Evolutionary conservation across 23 red algal genomes (phyloP), one percentile per base, ranked within the genome.

Genomic region (Gracilariopsis chorda): DNA sequence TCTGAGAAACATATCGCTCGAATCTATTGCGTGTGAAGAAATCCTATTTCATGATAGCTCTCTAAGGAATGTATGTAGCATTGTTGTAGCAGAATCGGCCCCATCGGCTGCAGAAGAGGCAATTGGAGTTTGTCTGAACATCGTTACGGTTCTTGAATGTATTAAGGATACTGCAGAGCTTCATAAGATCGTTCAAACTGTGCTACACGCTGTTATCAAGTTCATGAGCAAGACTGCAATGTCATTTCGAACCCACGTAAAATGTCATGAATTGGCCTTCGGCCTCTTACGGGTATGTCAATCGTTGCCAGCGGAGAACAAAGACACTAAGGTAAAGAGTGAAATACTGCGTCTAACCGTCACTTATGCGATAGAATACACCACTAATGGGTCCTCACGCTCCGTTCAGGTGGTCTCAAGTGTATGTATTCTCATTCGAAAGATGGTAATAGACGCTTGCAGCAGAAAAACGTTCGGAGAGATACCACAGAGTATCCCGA

Each of bases 1-100:
- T 19, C 25, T 86, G 48, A 30, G 82, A 40, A 86, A 86, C 32
- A 60, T 86, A 48, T 49, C 82, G 19, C 4, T 72, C 27, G 82
- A 86, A 12, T 27, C 47, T 25, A 27, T 32, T 2, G 44, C 19
- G 9, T 69, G 58, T 28, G 21, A 44, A 1, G 27, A 36, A 7
- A 56, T 86, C 10, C 25, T 86, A 43, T 21, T 13, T 20, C 20
- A 70, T 16, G 12, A 41, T 11, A 3, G 25, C 7, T 7, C 10
- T 30, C 58, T 86, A 6, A 40, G 25, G 16, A 8, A 19, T 28
- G 55, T 86, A 32, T 36, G 27, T 3, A 72, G 21, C 39, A 35
- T 70, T 7, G 29, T 86, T 46, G 13, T 25, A 44, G 35, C 58
- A 33, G 36, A 32, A 33, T 10, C 39, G 21, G 55, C 49, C 24